These are phyloP conservation scores for Solanum aculeatissimum DNA, from an alignment of 305 asterid species.

Conservation along the genomic window DNA sequence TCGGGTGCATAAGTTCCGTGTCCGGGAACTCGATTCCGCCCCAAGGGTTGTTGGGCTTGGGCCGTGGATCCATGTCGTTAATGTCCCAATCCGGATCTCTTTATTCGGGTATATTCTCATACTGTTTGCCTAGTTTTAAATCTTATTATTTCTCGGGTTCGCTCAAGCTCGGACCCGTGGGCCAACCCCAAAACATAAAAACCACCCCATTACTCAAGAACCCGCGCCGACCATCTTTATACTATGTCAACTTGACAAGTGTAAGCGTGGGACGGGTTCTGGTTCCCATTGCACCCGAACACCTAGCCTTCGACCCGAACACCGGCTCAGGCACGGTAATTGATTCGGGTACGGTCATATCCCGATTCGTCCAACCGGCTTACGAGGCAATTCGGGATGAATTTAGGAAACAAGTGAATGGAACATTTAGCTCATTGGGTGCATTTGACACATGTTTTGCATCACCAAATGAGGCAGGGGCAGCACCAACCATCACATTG, in stretches of 20 bases:
- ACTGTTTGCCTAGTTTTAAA: conserved; percentile 69
- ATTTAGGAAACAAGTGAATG: conserved; percentile 41
- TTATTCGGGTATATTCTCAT: conserved; percentile 55
- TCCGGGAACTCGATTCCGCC: conserved; percentile 55
- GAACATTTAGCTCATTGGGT: conserved; percentile 35
- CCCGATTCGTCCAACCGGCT: conserved; percentile 35
- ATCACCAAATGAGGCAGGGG: conserved; percentile 18
- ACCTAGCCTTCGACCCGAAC: conserved; percentile 37
- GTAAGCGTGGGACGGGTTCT: conserved; percentile 49
- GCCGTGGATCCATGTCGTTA: conserved; percentile 65
- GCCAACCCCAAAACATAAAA: conserved; percentile 49
- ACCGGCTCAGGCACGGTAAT: conserved; percentile 72
- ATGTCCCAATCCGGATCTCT: conserved; percentile 46
- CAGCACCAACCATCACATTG: conserved; percentile 35
- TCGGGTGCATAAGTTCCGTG: conserved; percentile 51
- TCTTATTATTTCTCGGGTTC: conserved; percentile 72
- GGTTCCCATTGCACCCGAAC: conserved; percentile 37
- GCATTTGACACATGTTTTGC: conserved; percentile 68
- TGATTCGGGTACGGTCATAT: conserved; percentile 68
- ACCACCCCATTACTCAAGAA: conserved; percentile 59
- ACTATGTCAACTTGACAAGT: conserved; percentile 65
- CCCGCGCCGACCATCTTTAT: conserved; percentile 52
- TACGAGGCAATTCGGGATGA: conserved; percentile 56
- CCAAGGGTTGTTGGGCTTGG: conserved; percentile 76
- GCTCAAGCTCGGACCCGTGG: conserved; percentile 56